Conservation (phyloP, 495 filamentous ascomycete species). For the Peziza echinospora region DNA sequence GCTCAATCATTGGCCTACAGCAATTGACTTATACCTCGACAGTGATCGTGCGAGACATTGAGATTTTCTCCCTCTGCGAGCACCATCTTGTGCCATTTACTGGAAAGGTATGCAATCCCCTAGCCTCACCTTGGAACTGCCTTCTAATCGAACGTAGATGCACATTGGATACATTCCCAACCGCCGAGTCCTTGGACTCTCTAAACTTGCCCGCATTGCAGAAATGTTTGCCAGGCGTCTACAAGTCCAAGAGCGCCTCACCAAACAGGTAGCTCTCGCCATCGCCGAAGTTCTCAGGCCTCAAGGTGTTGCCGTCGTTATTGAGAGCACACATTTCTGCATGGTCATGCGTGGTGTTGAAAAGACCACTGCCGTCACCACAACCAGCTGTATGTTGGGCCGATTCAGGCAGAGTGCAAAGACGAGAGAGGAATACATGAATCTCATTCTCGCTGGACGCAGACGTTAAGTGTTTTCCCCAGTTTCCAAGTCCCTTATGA, state of each 20-base stretch:
- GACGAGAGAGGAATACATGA: conserved; percentile 73
- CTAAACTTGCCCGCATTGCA: conserved; percentile 82
- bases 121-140: conserved; percentile 21
- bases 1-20: too few species aligned
- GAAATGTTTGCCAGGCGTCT: conserved; percentile 90
- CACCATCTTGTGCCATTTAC: conserved; percentile 94
- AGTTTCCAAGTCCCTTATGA: too few species aligned
- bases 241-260: conserved; percentile 88
- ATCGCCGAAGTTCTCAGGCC: conserved; percentile 82
- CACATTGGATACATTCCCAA: conserved; percentile 95
- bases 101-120: too few species aligned
- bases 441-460: conserved; percentile 8
- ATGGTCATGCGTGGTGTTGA: conserved; percentile 82
- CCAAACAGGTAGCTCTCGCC: conserved; percentile 86
- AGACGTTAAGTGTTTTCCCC: too few species aligned
- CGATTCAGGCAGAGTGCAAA: conserved; percentile 82
- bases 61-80: conserved; percentile 87
- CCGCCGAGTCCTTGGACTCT: conserved; percentile 71
- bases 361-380: conserved; percentile 69
- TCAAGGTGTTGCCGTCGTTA: conserved; percentile 87
- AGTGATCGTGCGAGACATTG: conserved; percentile 94
- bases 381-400: conserved; percentile 89
- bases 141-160: too few species aligned
- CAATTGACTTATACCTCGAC: too few species aligned
- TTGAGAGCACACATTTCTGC: conserved; percentile 94